Percentiles rank a stretch among this genome's conserved stretches.
Conservation (phyloP, 331 rosid species). For the Ulmus americana region DNA sequence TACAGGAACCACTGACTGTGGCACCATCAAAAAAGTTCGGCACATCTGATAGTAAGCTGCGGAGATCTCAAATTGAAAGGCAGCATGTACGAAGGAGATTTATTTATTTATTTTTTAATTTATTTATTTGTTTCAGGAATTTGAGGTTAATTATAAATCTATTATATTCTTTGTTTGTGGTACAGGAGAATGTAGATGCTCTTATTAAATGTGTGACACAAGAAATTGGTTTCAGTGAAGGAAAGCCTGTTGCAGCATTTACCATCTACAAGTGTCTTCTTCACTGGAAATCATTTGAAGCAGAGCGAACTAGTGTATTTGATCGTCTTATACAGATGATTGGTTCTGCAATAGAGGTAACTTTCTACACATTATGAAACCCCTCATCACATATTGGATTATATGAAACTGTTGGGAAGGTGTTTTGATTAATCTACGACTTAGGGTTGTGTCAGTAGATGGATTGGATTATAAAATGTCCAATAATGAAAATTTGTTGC, state of each 20-base stretch:
- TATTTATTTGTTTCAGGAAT: conserved; percentile 15
- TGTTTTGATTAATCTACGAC: neutral
- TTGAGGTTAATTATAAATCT: conserved; percentile 10
- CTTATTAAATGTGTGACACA: conserved; percentile 53
- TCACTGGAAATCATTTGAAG: conserved; percentile 88
- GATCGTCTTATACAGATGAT: conserved; percentile 72
- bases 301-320: conserved; percentile 85
- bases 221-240: conserved; percentile 74
- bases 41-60: conserved; percentile 34
- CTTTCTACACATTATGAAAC: conserved; percentile 1
- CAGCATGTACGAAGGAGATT: conserved; percentile 51
- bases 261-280: conserved; percentile 74
- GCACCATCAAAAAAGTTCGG: conserved; percentile 48
- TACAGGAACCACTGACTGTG: conserved; percentile 42
- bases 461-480: neutral
- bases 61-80: conserved; percentile 69
- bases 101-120: conserved; percentile 5
- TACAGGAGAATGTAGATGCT: conserved; percentile 75
- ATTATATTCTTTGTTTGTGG: conserved; percentile 24
- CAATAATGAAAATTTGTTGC: neutral
- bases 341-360: conserved; percentile 86
- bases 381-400: no score
- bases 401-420: no score
- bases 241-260: conserved; percentile 84
- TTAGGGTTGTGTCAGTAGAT: neutral